Conservation (phyloP, 1,139 yeast species). For the Casaregolazyma lundiana region DNA sequence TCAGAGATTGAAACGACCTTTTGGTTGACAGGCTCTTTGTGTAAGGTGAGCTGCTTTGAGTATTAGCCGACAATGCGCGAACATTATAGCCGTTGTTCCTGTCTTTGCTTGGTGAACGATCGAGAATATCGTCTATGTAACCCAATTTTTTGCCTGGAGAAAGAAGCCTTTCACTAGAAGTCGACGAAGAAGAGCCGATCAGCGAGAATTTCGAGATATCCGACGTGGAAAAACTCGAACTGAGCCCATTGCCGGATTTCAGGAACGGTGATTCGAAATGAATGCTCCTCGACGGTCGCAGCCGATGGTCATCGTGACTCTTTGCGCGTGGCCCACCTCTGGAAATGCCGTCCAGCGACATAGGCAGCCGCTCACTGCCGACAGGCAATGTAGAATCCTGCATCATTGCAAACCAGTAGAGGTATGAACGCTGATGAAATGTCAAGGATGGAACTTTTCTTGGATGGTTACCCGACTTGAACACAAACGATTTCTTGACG, state of each 20-base stretch:
- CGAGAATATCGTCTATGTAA: background rate
- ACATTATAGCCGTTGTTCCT: background rate
- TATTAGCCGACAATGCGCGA: background rate
- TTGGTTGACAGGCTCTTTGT: background rate
- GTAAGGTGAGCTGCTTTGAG: background rate
- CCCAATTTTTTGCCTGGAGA: background rate
- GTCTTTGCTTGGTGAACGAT: background rate
- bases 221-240: background rate
- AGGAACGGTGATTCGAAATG: background rate
- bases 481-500: no score
- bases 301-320: background rate
- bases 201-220: background rate
- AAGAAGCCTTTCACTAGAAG: background rate
- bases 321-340: background rate
- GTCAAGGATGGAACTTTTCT: no score
- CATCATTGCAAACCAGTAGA: background rate
- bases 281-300: background rate
- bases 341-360: background rate
- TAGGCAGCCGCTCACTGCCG: background rate
- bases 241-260: background rate
- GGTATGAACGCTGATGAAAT: background rate
- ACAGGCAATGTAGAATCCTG: background rate
- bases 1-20: background rate
- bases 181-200: background rate
- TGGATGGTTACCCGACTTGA: no score